Percentiles rank a stretch among this genome's conserved stretches.
These are phyloP conservation scores for Linnemannia zychae DNA, from an alignment of 192 early-diverging fungal genomes.

Conservation along the genomic window DNA sequence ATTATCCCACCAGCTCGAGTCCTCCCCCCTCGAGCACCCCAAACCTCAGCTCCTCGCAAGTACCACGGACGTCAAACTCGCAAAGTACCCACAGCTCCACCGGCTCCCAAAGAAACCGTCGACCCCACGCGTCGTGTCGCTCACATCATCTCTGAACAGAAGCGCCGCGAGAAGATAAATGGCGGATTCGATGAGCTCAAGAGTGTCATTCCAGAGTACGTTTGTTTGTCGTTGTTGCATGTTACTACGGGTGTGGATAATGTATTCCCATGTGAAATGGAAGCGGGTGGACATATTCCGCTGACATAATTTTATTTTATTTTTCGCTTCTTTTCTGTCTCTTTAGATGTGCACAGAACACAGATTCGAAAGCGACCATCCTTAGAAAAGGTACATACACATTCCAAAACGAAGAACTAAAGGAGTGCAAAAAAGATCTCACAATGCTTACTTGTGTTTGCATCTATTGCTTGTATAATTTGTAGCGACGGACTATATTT, in stretches of 20 bases:
- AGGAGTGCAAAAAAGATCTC: background rate
- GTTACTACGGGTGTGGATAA: background rate
- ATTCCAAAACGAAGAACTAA: background rate
- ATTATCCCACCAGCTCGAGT: slow-evolving; percentile 46
- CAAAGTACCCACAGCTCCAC: slow-evolving; percentile 16
- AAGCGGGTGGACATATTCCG: background rate
- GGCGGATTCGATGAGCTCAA: slow-evolving; percentile 61
- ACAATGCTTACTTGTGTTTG: background rate
- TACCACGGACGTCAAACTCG: slow-evolving; percentile 55
- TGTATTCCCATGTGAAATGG: background rate
- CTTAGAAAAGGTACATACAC: slow-evolving; percentile 35
- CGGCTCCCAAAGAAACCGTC: slow-evolving; percentile 20
- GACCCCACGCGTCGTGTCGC: slow-evolving; percentile 57
- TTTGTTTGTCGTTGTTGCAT: background rate
- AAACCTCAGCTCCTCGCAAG: slow-evolving; percentile 48
- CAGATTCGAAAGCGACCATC: slow-evolving; percentile 47
- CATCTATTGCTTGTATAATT: background rate
- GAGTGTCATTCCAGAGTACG: slow-evolving; percentile 58
- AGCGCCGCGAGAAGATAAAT: slow-evolving; percentile 62
- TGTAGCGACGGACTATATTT: slow-evolving; percentile 45
- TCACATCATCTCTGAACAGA: slow-evolving; percentile 61
- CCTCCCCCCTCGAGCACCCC: slow-evolving; percentile 36
- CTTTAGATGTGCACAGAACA: slow-evolving; percentile 46
- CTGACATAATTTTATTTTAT: slow-evolving; percentile 5
- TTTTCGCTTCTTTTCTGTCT: background rate